Percentiles rank a stretch among this genome's conserved stretches.
These are phyloP conservation scores for Fusarium heterosporum DNA, from an alignment of 2,329 filamentous ascomycete genomes.

Conservation along the genomic window DNA sequence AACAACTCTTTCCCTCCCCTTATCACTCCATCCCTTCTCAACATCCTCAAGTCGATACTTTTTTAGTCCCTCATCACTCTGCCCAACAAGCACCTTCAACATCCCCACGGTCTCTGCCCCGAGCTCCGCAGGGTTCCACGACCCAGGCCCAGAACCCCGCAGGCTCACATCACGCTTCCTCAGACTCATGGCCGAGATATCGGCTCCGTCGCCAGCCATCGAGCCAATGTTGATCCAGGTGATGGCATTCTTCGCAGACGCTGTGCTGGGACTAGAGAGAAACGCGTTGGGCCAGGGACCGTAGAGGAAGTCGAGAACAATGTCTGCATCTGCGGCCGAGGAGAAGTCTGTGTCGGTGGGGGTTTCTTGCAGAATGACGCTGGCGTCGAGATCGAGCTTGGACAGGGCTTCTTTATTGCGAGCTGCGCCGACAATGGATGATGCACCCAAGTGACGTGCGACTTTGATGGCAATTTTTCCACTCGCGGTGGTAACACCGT, in stretches of 20 bases:
- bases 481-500: constrained; percentile 65
- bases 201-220: constrained; percentile 54
- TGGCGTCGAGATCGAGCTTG: constrained; percentile 58
- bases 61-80: constrained; percentile 37
- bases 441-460: constrained; percentile 61
- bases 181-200: constrained; percentile 58
- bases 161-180: constrained; percentile 62
- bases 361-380: constrained; percentile 57
- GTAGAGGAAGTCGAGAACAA: constrained; percentile 69
- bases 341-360: constrained; percentile 60
- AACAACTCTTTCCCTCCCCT: constrained; percentile 46
- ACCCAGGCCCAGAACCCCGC: constrained; percentile 59
- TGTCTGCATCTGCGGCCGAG: constrained; percentile 59
- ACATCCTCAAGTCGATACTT: constrained; percentile 44
- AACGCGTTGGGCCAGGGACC: constrained; percentile 58
- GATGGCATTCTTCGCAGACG: constrained; percentile 52
- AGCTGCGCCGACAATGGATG: constrained; percentile 62
- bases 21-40: constrained; percentile 44
- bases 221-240: constrained; percentile 66
- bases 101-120: constrained; percentile 42
- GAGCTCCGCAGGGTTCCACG: constrained; percentile 53
- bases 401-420: constrained; percentile 59
- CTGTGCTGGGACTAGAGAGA: constrained; percentile 55
- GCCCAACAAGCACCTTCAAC: constrained; percentile 43
- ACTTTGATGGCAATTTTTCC: constrained; percentile 63